Evolutionary conservation across 371 early-diverging fungal genomes (phyloP).

Genomic region (Zopfochytrium polystomum): DNA sequence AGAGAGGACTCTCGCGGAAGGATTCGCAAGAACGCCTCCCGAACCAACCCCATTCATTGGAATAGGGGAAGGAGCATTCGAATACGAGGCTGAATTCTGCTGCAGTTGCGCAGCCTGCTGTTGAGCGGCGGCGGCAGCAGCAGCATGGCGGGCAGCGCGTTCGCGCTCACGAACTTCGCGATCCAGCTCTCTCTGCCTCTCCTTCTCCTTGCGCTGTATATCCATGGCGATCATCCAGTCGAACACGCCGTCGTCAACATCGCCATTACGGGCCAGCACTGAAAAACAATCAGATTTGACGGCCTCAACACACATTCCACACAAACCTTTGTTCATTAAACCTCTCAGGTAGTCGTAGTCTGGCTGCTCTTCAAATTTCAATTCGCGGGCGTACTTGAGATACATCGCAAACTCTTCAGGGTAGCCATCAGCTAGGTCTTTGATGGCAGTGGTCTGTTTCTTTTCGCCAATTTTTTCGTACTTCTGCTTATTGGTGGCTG

Average conservation of each 20-base stretch:
- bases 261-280: conserved; percentile 71
- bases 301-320: conserved; percentile 2
- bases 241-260: too few relatives aligned
- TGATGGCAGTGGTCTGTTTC: conserved; percentile 90
- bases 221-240: conserved; percentile 85
- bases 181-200: conserved; percentile 22
- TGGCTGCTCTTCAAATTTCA: conserved; percentile 96
- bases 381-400: conserved; percentile 84
- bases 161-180: conserved; percentile 18
- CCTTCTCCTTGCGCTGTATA: conserved; percentile 42
- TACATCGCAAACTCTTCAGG: conserved; percentile 94
- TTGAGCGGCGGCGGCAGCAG: too few relatives aligned
- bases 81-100: not conserved
- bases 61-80: not conserved
- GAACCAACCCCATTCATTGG: not conserved
- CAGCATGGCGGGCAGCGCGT: conserved; percentile 10
- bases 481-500: too few relatives aligned
- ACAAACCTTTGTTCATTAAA: conserved; percentile 79
- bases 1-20: too few relatives aligned
- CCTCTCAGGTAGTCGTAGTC: conserved; percentile 90
- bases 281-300: not conserved
- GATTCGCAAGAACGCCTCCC: not conserved
- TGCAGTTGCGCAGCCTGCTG: not conserved
- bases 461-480: conserved; percentile 99
- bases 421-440: conserved; percentile 89